Evolutionary conservation across 2,329 filamentous ascomycete genomes (phyloP), one percentile per base, ranked within the genome.

Genomic region (Cryphonectria japonica): DNA sequence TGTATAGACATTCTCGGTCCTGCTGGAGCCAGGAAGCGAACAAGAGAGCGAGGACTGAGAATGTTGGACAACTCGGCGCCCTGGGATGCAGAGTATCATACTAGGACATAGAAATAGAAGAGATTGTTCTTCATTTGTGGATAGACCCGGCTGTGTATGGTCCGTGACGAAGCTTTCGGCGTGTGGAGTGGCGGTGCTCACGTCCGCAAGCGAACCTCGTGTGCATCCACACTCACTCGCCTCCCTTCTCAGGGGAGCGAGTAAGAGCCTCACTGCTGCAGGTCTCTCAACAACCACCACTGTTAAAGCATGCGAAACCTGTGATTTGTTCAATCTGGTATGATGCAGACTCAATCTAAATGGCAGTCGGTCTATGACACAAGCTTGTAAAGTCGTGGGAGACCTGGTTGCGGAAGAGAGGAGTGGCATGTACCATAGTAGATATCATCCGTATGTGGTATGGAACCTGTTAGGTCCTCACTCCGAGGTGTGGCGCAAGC

Each of bases 41-140:
- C 65, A 60, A 59, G 46, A 70, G 61, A 71, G 43, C 60, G 61
- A 37, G 16, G 16, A 26, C 43, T 54, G 43, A 26, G 41, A n/a
- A 59, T 52, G 54, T 34, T 43, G 26, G 46, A 52, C 68, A 60
- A n/a, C n/a, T 57, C 65, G 41, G 66, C 54, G 37, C 29, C 66
- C n/a, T 34, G 34, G 50, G 68, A 54, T 19, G 61, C 68, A 64
- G 63, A 67, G 67, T 63, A 61, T 52, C 34, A 61, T 41, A 60
- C 50, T 60, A 63, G 69, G 57, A 71, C 69, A 69, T 73, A 73
- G 69, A 71, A 52, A 69, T 71, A 71, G 71, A 69, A 67, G 71
- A 69, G 50, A 73, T 71, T 14, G 22, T 46, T 63, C 46, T 22
- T 29, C 41, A 32, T 16, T 3, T 29, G n/a, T 64, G 39, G 29